A percentile compares a stretch with the other conserved stretches of the same genome.
Evolutionary conservation across 2,329 filamentous ascomycete species (phyloP).

Genomic region (Cytospora schulzeri): DNA sequence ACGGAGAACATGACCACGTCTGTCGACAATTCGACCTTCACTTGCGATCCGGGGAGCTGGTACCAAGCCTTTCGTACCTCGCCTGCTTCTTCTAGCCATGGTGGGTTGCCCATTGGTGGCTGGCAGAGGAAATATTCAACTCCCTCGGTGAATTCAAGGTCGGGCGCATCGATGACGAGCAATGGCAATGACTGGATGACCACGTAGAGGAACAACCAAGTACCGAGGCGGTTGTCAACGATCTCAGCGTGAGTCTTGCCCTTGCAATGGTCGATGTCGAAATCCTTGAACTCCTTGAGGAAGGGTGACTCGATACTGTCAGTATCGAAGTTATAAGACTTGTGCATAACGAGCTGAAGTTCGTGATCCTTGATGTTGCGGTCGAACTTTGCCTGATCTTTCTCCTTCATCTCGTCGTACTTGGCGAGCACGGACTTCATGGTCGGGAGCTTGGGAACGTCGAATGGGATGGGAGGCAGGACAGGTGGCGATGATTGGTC

Average conservation of each 20-base stretch:
- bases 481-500: conserved; percentile 89
- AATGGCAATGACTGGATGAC: conserved; percentile 77
- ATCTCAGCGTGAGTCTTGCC: conserved; percentile 68
- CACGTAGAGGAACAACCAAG: conserved; percentile 81
- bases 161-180: conserved; percentile 75
- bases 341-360: conserved; percentile 73
- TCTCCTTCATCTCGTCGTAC: conserved; percentile 65
- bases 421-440: conserved; percentile 67
- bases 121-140: conserved; percentile 84
- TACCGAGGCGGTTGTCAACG: conserved; percentile 70
- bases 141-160: conserved; percentile 66
- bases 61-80: conserved; percentile 73
- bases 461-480: conserved; percentile 87
- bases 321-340: conserved; percentile 78
- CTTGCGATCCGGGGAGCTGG: conserved; percentile 65
- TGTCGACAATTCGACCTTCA: conserved; percentile 59
- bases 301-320: conserved; percentile 62
- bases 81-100: conserved; percentile 70
- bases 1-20: conserved; percentile 64
- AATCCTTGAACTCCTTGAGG: conserved; percentile 68
- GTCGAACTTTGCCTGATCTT: conserved; percentile 74
- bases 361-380: conserved; percentile 78
- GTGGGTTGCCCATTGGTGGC: conserved; percentile 69
- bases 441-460: conserved; percentile 76
- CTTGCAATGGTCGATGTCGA: conserved; percentile 69